Base-by-base conservation (phyloP, 148 eudicot species). In the Camellia lanceoleosa region DNA sequence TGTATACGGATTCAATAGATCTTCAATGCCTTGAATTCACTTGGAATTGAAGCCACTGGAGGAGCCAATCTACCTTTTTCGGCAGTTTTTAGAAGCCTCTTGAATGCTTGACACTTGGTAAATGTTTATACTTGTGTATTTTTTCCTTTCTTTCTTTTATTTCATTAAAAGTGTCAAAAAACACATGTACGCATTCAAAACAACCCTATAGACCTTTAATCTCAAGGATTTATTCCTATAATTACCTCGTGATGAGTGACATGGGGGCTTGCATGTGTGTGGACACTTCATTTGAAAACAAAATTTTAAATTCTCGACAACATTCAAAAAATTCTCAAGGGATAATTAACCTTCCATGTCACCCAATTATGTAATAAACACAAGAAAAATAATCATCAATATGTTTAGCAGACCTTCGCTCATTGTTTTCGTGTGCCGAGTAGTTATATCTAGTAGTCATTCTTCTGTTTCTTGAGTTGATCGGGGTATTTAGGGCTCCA, bases 41-140 rank as follows among this genome's bases (percentile, higher is more conserved):
- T 96, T 96, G 90, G 94, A 96, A 83, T 84, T 96, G 88, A 96
- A 96, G 84, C 94, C 98, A 55, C 95, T 96, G 68, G 99, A 96
- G 85, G 99, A 97, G 83, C 98, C 97, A 18, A 89, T 97, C 79
- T 97, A 97, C 81, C 97, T 97, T 68, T 97, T 94, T 58, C 95
- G 98, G 9, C 98, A 97, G 83, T 97, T 97, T 87, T 91, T 94
- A 88, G 83, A 94, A 97, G 89, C 99, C 99, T 71, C 74, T 89
- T 49, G 99, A 89, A 87, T 97, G 99, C 86, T 88, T 94, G 85
- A 94, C 99, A 55, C 95, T 97, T 38, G 99, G 99, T 97, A 91
- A 87, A 73, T 77, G 10, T 80, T 80, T 79, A 46, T 46, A 63
- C 54, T 19, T 23, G 52, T 73, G 23, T 23, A 23, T 23, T 23